These are phyloP conservation scores for Leccinellum luteum DNA, from an alignment of 768 basidiomycete genomes.

Conservation along the genomic window DNA sequence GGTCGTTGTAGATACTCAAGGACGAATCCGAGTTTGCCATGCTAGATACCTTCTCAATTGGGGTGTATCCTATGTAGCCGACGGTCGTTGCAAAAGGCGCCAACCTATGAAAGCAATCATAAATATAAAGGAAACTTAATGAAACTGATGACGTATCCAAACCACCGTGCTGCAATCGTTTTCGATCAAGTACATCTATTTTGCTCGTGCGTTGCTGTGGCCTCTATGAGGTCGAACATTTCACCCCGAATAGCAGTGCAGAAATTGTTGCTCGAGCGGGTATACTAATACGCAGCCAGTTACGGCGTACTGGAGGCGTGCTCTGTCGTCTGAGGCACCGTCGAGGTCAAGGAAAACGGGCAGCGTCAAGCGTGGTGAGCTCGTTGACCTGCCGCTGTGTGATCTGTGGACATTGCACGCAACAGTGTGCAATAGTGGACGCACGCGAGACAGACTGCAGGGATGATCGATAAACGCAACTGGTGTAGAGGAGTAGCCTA, in stretches of 20 bases:
- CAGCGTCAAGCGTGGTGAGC: conserved; percentile 55
- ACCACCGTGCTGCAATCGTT: conserved; percentile 65
- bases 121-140: background rate
- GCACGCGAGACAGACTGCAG: conserved; percentile 4
- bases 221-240: background rate
- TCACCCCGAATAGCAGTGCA: background rate
- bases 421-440: background rate
- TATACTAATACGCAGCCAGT: background rate
- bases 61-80: conserved; percentile 85
- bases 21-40: conserved; percentile 61
- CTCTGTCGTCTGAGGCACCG: conserved; percentile 50
- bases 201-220: background rate
- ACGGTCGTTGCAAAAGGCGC: conserved; percentile 86
- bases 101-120: conserved; percentile 56
- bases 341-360: conserved; percentile 9
- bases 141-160: conserved; percentile 31
- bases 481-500: background rate
- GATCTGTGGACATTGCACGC: conserved; percentile 35
- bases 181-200: too few relatives aligned
- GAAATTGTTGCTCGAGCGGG: background rate
- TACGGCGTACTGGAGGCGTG: conserved; percentile 34
- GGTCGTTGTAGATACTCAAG: conserved; percentile 78
- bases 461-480: conserved; percentile 34
- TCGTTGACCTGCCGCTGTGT: conserved; percentile 52
- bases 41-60: conserved; percentile 64